These are phyloP conservation scores for Apocynum venetum DNA, from an alignment of 257 asterid genomes.

Conservation along the genomic window DNA sequence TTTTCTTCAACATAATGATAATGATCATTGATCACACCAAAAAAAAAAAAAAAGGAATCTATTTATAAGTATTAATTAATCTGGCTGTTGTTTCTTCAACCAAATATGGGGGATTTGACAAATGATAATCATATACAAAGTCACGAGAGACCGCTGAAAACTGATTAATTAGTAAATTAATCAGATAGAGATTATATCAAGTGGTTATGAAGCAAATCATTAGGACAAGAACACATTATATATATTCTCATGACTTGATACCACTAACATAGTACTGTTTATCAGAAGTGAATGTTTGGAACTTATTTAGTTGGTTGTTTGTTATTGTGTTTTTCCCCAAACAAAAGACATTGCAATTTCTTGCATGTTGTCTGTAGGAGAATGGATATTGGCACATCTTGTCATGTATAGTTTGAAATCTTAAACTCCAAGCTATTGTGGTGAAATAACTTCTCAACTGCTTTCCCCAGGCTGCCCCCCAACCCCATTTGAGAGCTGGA, in stretches of 20 bases:
- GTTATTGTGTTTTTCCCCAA: background rate
- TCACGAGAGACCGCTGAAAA: background rate
- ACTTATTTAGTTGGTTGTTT: constrained; percentile 1
- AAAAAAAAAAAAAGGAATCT: background rate
- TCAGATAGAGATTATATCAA: background rate
- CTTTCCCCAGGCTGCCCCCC: background rate
- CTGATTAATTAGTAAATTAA: background rate
- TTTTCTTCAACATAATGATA: background rate
- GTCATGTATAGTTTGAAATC: constrained; percentile 8
- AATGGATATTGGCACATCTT: constrained; percentile 1
- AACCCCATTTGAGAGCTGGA: constrained; percentile 1
- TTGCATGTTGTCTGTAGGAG: constrained; percentile 3
- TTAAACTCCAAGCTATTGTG: constrained; percentile 9
- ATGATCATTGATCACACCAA: background rate
- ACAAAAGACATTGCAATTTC: constrained; percentile 4
- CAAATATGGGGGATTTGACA: background rate
- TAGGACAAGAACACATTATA: background rate
- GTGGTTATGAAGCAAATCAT: background rate
- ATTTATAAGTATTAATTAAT: background rate
- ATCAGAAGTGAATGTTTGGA: background rate
- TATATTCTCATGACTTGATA: background rate
- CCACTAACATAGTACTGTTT: background rate
- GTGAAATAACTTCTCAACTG: constrained; percentile 4
- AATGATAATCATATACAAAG: background rate
- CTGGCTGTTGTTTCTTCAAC: background rate